Evolutionary conservation across 139 green algal genomes (phyloP), one percentile per base, ranked within the genome.

Genomic region (Microglena sp.): DNA sequence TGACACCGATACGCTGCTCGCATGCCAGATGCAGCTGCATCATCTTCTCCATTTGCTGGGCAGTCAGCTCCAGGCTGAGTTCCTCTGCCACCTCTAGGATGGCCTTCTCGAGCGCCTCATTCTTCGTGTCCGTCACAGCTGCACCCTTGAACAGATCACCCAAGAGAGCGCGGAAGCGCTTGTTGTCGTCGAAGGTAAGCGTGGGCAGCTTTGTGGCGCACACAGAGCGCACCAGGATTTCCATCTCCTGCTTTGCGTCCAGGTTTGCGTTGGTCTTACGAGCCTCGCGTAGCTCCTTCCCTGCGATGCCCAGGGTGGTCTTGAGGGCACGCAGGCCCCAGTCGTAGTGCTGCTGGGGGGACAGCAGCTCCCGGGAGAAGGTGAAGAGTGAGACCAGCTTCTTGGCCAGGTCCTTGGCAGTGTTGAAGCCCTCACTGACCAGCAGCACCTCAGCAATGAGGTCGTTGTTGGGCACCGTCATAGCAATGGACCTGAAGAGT

Each of bases 1-100:
- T 92, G 46, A 94, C 81, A n/a, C 87, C 87, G 30, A 91, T 92
- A 55, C 87, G 81, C 77, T 94, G 68, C 75, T 85, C 74, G 57
- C 76, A 88, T 5, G 86, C 84, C 26, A 87, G 67, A 74, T 92
- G 82, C 53, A 94, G 71, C 84, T 92, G 85, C 45, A 85, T 55
- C 27, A 87, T 79, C 59, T 86, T 85, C 60, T 84, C 70, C 5
- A 88, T 63, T 70, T 85, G 75, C 69, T 80, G 68, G n/a, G 67
- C 36, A 0, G 75, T 81, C 0, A 84, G 58, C 30, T 84, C 55
- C 29, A 87, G 64, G 26, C 70, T 62, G 35, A 73, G 32, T 4
- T 55, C 57, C 1, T 44, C 62, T 1, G 81, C 78, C 26, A 74
- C 81, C 33, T 63, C 58, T 11, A 63, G 34, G 31, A 87, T 66